These are phyloP conservation scores for Erysimum cheiri DNA, from an alignment of 441 rosid species.

Conservation along the genomic window DNA sequence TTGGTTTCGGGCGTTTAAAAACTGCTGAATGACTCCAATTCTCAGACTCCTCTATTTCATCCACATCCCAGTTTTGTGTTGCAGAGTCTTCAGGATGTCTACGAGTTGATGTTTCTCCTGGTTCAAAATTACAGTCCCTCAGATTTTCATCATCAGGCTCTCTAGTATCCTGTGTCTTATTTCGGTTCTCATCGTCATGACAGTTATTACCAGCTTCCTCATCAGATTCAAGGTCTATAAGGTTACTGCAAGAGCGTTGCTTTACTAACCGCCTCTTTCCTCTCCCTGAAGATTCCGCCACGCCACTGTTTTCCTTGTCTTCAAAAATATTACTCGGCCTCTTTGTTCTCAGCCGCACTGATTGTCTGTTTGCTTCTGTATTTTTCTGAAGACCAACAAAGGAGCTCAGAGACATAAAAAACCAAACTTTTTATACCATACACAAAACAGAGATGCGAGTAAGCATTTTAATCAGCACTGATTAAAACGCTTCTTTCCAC, in stretches of 20 bases:
- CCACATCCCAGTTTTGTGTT: constrained; percentile 43
- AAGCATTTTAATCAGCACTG: background rate
- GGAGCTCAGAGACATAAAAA: background rate
- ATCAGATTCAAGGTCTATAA: constrained; percentile 54
- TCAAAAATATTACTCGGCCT: constrained; percentile 48
- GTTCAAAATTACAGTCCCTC: constrained; percentile 37
- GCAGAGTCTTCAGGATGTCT: constrained; percentile 24
- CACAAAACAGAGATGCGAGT: constrained; percentile 4
- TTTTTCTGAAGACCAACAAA: constrained; percentile 39
- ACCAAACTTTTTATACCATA: constrained; percentile 1
- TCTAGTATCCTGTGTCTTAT: constrained; percentile 38
- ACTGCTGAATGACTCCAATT: constrained; percentile 38
- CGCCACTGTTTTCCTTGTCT: constrained; percentile 46
- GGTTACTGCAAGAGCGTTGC: constrained; percentile 47
- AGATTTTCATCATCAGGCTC: constrained; percentile 33
- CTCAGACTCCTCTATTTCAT: constrained; percentile 56
- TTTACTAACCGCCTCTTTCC: constrained; percentile 57
- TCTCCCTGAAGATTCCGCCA: constrained; percentile 50
- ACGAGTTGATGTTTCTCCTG: constrained; percentile 52
- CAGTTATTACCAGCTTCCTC: constrained; percentile 43
- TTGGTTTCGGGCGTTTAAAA: constrained; percentile 34
- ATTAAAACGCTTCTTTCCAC: constrained; percentile 12
- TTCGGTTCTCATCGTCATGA: constrained; percentile 13
- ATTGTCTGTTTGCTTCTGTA: constrained; percentile 41
- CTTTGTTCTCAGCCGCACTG: constrained; percentile 43